Evolutionary conservation across 2,329 filamentous ascomycete genomes (phyloP).

Genomic region (Lecanosticta acicola): DNA sequence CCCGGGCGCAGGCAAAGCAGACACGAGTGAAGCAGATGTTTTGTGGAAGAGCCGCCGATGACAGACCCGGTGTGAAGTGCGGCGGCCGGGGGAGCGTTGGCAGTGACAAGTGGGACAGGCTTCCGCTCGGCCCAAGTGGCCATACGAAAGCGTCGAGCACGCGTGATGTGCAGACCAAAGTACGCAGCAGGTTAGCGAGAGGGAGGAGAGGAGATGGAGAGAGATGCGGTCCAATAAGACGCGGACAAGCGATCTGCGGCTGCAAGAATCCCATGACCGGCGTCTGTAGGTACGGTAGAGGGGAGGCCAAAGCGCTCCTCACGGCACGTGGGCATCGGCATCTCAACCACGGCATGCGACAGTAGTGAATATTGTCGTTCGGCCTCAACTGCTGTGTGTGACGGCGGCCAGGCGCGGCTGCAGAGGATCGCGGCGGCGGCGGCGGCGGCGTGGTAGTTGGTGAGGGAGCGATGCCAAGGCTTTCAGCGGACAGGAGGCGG

Average conservation of each 20-base stretch:
- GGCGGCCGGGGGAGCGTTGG: neutral
- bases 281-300: neutral
- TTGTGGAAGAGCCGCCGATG: neutral
- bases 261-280: neutral
- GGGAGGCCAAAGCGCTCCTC: too few relatives aligned
- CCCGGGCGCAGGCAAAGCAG: neutral
- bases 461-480: too few relatives aligned
- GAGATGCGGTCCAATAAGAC: neutral
- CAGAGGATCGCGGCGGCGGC: too few relatives aligned
- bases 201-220: neutral
- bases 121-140: too few relatives aligned
- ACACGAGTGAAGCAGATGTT: neutral
- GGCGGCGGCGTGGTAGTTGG: too few relatives aligned
- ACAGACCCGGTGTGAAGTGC: neutral
- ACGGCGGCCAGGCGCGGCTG: too few relatives aligned
- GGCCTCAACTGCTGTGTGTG: too few relatives aligned
- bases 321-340: neutral
- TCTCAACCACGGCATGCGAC: neutral
- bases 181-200: neutral
- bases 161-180: too few relatives aligned
- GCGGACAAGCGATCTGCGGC: neutral
- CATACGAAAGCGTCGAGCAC: too few relatives aligned
- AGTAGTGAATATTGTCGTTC: too few relatives aligned
- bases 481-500: too few relatives aligned
- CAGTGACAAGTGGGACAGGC: neutral